Evolutionary conservation across 2,329 filamentous ascomycete species (phyloP), one percentile per base, ranked within the genome.

Genomic region (Truncatella angustata): DNA sequence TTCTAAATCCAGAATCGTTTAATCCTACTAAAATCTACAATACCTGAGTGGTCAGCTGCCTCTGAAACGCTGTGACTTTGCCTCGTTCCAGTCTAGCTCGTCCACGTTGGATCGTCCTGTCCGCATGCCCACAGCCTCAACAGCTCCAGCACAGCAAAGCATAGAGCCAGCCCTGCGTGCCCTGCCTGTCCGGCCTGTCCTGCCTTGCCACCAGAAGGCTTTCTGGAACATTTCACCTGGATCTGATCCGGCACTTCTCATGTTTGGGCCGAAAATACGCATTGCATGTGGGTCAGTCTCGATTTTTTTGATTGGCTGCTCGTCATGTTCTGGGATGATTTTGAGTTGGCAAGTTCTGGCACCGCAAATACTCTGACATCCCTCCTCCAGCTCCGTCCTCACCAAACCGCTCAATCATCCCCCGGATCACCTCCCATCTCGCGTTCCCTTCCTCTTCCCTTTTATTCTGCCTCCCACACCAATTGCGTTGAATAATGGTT

Each of bases 281-380:
- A 56, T 53, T 54, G 57, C 62, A 61, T 54, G 54, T 14, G 5
- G 44, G 50, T 44, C 52, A 34, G 52, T 14, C 46, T 59, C 56
- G 61, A 69, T 62, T 72, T 73, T 73, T 73, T 62, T 73, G 65
- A 74, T 73, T 74, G 71, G 71, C 46, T 63, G 44, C 49, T 46
- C 26, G 18, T 21, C n/a, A 34, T 39, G 32, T 18, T n/a, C 16
- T 32, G 18, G 44, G 20, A 21, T 44, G 40, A 44, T 36, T 49
- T 49, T 39, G 43, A 46, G 43, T 46, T 46, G 43, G 43, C 43
- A 46, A 16, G 34, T 16, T 9, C 36, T 16, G 14, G 18, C 9
- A 32, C 9, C 6, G 10, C 36, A 16, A n/a, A n/a, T 39, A 12
- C 49, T 32, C 16, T 34, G 34, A 37, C 12, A 32, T 46, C 24